Evolutionary conservation across 2,329 filamentous ascomycete species (phyloP).

Genomic region (Sporothrix luriei): DNA sequence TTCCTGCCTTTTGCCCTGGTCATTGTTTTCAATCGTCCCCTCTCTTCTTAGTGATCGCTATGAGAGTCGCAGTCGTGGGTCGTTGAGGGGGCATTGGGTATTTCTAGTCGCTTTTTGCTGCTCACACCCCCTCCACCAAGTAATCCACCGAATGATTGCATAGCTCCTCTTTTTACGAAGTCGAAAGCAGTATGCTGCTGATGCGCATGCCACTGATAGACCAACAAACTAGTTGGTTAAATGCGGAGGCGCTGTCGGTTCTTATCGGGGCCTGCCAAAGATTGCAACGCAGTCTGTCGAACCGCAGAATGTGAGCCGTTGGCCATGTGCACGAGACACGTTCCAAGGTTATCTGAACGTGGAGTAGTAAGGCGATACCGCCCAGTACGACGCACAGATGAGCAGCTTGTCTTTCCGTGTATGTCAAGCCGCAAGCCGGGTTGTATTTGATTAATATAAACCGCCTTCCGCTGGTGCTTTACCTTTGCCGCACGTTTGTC

Average conservation of each 20-base stretch:
- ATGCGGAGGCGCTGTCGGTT: background rate
- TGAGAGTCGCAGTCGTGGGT: background rate
- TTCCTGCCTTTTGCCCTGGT: too few species aligned
- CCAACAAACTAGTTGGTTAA: background rate
- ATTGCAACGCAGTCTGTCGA: too few species aligned
- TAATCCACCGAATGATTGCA: background rate
- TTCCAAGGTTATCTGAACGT: too few species aligned
- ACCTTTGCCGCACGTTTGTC: background rate
- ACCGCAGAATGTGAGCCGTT: background rate
- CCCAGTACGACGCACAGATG: background rate
- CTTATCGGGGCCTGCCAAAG: conserved; percentile 6
- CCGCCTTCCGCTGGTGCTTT: background rate
- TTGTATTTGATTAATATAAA: background rate
- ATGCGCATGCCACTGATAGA: background rate
- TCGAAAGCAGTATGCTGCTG: conserved; percentile 1
- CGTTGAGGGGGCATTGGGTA: background rate
- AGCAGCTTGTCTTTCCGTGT: background rate
- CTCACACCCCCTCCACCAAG: background rate
- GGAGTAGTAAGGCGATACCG: too few species aligned
- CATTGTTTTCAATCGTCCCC: background rate
- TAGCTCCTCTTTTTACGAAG: conserved; percentile 10
- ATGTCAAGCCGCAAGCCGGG: background rate
- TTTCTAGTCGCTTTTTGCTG: background rate
- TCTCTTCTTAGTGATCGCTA: background rate
- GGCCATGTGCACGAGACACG: background rate